A percentile compares a stretch with the other conserved stretches of the same genome.
These are phyloP conservation scores for Hypomyces rosellus DNA, from an alignment of 2,329 filamentous ascomycete genomes.

Conservation along the genomic window DNA sequence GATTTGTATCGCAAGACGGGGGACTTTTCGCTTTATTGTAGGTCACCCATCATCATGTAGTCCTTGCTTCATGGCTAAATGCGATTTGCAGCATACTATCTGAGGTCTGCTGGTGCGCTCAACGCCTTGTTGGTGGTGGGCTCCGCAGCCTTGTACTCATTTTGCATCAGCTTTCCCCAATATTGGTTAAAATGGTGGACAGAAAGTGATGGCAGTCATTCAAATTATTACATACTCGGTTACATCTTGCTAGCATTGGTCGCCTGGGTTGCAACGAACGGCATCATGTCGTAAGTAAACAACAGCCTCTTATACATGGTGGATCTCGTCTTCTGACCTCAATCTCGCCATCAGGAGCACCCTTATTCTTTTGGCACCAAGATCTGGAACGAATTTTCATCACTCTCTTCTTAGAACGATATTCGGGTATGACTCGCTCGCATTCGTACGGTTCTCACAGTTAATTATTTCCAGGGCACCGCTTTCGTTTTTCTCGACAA, in stretches of 20 bases:
- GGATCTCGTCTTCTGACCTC: too few relatives aligned
- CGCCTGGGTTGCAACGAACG: conserved; percentile 25
- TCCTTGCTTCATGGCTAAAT: background rate
- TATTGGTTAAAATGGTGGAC: conserved; percentile 37
- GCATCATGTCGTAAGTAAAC: conserved; percentile 19
- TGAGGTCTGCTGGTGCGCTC: conserved; percentile 19
- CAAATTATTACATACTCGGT: conserved; percentile 28
- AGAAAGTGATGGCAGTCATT: conserved; percentile 15
- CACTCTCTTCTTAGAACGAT: conserved; percentile 8
- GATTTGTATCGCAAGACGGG: conserved; percentile 20
- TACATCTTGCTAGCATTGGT: conserved; percentile 32
- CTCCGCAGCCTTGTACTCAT: conserved; percentile 21
- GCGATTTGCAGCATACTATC: conserved; percentile 24
- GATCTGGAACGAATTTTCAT: conserved; percentile 27
- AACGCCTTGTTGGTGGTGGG: conserved; percentile 23
- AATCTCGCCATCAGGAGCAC: conserved; percentile 20
- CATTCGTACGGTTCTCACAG: background rate
- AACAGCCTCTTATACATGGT: background rate
- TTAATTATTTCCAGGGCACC: conserved; percentile 25
- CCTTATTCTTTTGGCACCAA: conserved; percentile 28
- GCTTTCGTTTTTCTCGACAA: conserved; percentile 32
- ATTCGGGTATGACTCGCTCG: conserved; percentile 1
- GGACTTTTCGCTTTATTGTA: conserved; percentile 32
- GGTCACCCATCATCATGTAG: background rate
- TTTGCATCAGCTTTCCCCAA: conserved; percentile 31